phyloP scores from a whole-genome alignment of 305 asterid species.

The Stenogyne calaminthoides region DNA sequence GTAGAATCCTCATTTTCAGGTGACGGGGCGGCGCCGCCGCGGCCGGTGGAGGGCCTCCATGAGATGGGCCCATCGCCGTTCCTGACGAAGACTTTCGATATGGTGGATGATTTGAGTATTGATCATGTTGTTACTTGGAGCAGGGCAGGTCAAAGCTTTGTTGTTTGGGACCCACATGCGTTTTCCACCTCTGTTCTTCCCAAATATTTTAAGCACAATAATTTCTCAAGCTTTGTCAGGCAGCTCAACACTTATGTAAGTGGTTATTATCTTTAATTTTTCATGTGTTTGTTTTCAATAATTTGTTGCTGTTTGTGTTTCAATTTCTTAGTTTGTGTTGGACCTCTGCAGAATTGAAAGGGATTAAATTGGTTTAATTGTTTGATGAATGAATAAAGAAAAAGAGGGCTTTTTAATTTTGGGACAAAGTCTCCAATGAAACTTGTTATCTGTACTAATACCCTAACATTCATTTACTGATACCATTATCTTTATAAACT shows the following conservation, averaged over 20 bases:
- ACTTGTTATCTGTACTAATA: too few species aligned
- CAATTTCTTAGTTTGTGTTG: neutral
- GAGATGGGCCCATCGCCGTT: constrained; percentile 85
- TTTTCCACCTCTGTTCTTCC: constrained; percentile 64
- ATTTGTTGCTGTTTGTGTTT: neutral
- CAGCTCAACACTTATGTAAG: constrained; percentile 89
- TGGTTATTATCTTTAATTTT: neutral
- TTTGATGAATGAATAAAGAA: neutral
- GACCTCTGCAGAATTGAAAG: neutral
- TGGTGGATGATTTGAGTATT: constrained; percentile 65
- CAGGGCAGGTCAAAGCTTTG: constrained; percentile 77
- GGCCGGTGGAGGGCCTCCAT: constrained; percentile 77
- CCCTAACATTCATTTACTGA: too few species aligned
- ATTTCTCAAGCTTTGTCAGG: constrained; percentile 85
- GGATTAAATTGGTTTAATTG: neutral
- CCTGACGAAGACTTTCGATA: constrained; percentile 73
- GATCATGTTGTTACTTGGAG: constrained; percentile 70
- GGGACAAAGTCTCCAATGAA: too few species aligned
- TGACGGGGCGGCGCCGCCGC: constrained; percentile 36
- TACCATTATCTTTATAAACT: too few species aligned
- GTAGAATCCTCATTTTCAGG: constrained; percentile 9
- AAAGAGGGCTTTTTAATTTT: too few species aligned
- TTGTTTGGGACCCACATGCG: constrained; percentile 84
- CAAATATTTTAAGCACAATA: constrained; percentile 69
- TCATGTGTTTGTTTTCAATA: too few species aligned